Evolutionary conservation across 768 basidiomycete species (phyloP).

Genomic region (Psilocybe cyanescens): DNA sequence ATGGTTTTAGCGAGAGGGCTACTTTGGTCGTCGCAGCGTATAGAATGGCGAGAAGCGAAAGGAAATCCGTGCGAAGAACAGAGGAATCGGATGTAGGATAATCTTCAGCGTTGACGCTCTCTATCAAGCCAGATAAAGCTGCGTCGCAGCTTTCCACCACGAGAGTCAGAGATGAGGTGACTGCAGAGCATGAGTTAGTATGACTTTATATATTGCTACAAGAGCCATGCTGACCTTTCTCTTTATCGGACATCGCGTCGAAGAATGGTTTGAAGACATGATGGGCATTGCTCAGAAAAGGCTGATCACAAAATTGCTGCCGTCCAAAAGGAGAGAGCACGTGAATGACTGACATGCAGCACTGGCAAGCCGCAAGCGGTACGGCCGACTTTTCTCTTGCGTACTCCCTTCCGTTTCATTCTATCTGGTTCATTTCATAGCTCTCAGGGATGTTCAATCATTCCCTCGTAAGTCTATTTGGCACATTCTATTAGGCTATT

Average conservation of each 20-base stretch:
- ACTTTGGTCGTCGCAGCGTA: conserved; percentile 61
- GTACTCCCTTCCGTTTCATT: conserved; percentile 7
- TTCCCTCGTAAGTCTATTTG: conserved; percentile 26
- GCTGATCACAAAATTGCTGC: conserved; percentile 11
- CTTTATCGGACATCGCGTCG: conserved; percentile 38
- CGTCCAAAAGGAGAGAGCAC: conserved; percentile 16
- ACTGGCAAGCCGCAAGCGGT: background rate
- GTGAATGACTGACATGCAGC: conserved; percentile 20
- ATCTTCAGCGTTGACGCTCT: conserved; percentile 18
- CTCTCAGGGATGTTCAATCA: conserved; percentile 29
- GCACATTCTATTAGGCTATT: conserved; percentile 7
- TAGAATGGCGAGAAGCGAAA: conserved; percentile 62
- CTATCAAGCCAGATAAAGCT: conserved; percentile 34
- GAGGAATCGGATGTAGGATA: conserved; percentile 32
- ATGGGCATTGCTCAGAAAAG: conserved; percentile 13
- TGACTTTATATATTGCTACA: background rate
- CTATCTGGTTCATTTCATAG: background rate
- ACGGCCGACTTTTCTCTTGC: conserved; percentile 8
- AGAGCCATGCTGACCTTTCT: conserved; percentile 35
- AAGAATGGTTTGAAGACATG: conserved; percentile 19
- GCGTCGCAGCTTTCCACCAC: conserved; percentile 41
- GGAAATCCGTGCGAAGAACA: conserved; percentile 56
- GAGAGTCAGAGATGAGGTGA: conserved; percentile 33
- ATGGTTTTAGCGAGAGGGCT: conserved; percentile 64
- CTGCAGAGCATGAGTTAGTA: conserved; percentile 20